phyloP scores from a whole-genome alignment of 495 filamentous ascomycete species.

The Daldinia decipiens region DNA sequence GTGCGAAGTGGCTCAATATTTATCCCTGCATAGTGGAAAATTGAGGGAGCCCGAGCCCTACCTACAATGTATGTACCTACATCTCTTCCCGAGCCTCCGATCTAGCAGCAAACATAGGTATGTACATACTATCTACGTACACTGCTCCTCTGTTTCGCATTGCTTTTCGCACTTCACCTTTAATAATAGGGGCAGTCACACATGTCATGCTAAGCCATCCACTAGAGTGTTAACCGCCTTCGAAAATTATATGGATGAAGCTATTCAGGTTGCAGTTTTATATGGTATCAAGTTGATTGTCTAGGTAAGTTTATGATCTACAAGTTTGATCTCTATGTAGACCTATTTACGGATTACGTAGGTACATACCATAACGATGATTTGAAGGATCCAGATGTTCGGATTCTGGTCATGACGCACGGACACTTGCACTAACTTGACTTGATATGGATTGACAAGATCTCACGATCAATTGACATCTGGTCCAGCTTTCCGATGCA shows the following conservation, averaged over 20 bases:
- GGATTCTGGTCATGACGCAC: slow-evolving; percentile 5
- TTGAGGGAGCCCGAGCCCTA: background rate
- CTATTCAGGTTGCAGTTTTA: background rate
- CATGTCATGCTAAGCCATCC: slow-evolving; percentile 16
- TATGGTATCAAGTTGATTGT: background rate
- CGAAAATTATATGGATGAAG: background rate
- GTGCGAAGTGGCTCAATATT: slow-evolving; percentile 7
- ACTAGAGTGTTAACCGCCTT: background rate
- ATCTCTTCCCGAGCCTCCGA: slow-evolving; percentile 7
- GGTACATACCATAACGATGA: background rate
- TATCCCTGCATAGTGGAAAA: slow-evolving; percentile 18
- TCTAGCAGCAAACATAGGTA: slow-evolving; percentile 14
- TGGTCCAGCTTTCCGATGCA: slow-evolving; percentile 10
- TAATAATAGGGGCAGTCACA: slow-evolving; percentile 24
- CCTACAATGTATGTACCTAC: background rate
- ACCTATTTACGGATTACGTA: background rate
- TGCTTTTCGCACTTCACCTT: slow-evolving; percentile 25
- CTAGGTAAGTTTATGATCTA: background rate
- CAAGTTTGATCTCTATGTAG: background rate
- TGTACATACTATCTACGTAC: background rate
- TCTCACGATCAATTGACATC: slow-evolving; percentile 22
- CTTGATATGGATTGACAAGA: background rate
- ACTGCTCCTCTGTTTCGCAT: slow-evolving; percentile 33
- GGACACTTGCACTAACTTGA: background rate
- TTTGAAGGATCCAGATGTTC: background rate